Evolutionary conservation across 1,284 basidiomycete genomes (phyloP).

Genomic region (Pterula multifida): DNA sequence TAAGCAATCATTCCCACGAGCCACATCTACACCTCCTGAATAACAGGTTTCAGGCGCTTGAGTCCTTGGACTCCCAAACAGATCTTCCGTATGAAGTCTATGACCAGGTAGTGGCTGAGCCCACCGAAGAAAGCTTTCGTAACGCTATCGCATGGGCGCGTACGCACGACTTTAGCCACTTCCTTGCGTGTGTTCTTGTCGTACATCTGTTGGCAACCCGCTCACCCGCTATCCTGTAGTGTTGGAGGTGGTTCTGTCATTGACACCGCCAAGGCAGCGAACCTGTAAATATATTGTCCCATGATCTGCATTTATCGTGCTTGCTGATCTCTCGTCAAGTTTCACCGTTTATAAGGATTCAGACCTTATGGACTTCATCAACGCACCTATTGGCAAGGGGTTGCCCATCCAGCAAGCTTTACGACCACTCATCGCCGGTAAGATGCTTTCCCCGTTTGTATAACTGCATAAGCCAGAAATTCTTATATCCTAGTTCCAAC

Average conservation of each 20-base stretch:
- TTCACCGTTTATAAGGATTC: conserved; percentile 85
- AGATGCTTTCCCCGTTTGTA: conserved; percentile 9
- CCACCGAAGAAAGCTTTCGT: conserved; percentile 83
- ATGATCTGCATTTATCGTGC: conserved; percentile 4
- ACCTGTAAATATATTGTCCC: conserved; percentile 48
- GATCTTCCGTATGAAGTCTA: conserved; percentile 78
- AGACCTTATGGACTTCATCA: conserved; percentile 92
- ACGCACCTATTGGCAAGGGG: conserved; percentile 92
- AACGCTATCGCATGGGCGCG: conserved; percentile 86
- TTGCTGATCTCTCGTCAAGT: conserved; percentile 21
- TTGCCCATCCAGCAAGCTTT: conserved; percentile 70
- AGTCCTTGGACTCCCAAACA: conserved; percentile 60
- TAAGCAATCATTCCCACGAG: conserved; percentile 21
- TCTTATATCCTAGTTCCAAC: conserved; percentile 56
- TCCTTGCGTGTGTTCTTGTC: conserved; percentile 63
- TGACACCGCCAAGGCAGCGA: conserved; percentile 90
- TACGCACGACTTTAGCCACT: conserved; percentile 82
- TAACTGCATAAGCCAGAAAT: not conserved
- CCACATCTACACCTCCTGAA: not conserved
- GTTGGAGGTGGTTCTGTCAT: conserved; percentile 95
- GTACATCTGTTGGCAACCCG: conserved; percentile 5
- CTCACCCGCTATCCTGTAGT: conserved; percentile 23
- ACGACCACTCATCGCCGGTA: conserved; percentile 76
- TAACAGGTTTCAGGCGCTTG: conserved; percentile 43
- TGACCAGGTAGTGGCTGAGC: conserved; percentile 79